Conservation (phyloP, 495 filamentous ascomycete species). For the Xylaria nigripes region DNA sequence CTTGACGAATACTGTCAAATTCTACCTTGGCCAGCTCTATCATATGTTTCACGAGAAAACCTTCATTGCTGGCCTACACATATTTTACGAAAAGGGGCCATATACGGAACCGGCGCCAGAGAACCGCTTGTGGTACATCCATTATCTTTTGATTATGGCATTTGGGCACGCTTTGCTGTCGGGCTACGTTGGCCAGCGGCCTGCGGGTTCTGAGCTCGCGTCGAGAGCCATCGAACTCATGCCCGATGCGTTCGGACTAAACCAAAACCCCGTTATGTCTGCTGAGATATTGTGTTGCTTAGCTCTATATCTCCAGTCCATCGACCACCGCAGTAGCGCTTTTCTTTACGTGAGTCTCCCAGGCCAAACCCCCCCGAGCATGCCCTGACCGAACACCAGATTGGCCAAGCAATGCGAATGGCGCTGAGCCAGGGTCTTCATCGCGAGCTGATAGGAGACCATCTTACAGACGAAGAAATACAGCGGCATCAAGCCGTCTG, state of each 20-base stretch:
- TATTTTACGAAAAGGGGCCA: neutral
- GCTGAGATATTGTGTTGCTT: neutral
- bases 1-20: slow-evolving; percentile 2
- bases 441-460: neutral
- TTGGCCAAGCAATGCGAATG: neutral
- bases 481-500: neutral
- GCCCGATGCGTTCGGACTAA: neutral
- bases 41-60: slow-evolving; percentile 1
- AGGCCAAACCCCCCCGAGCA: neutral
- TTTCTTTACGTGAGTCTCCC: neutral
- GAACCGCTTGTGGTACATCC: neutral
- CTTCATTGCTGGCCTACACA: neutral
- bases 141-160: slow-evolving; percentile 2
- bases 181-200: neutral
- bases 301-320: neutral
- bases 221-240: slow-evolving; percentile 1
- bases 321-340: neutral
- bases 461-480: neutral
- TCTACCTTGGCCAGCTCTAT: neutral
- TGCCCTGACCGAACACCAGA: neutral
- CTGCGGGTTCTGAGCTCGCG: neutral
- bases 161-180: neutral
- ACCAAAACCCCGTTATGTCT: neutral
- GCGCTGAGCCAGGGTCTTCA: neutral
- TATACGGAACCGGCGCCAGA: neutral